Evolutionary conservation across 345 rosid species (phyloP), one percentile per base, ranked within the genome.

Genomic region (Jatropha curcas): DNA sequence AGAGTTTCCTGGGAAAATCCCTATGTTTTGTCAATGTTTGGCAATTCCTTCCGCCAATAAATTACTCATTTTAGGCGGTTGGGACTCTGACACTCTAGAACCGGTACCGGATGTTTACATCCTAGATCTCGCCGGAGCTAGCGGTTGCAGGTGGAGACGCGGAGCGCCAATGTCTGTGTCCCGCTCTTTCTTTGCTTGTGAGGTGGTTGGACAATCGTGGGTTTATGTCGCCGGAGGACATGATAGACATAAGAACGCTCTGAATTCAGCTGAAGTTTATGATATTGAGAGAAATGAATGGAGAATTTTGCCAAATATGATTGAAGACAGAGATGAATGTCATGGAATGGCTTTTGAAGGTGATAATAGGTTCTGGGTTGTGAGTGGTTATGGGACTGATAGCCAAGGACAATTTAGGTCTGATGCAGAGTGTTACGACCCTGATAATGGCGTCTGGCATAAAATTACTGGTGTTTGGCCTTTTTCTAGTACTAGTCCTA

Each of bases 191-290:
- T 86, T 83, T 62, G 88, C 87, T 0, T 85, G 90, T 28, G 86
- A 73, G 7, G 77, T 76, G 30, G 72, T 75, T n/a, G 82, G 87
- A 3, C 25, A 75, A 2, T 39, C 63, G 12, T 65, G 20, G 3
- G 82, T 88, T n/a, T 84, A 74, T 74, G 90, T 88, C 17, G 87
- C 87, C n/a, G 92, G 92, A 45, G 90, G 92, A 4, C 92, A 88
- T 51, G 92, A 86, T 68, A 78, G 76, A 27, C 87, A 82, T 81
- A 88, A 88, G 69, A 86, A 84, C 77, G 88, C 90, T 0, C 61
- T 88, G 28, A 56, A 70, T 7, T 83, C 88, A 16, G 88, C 87
- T 28, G 81, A 85, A 55, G 76, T 83, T 2, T 86, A 88, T 69
- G 84, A 88, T 45, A 83, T 81, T n/a, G 82, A 79, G 67, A 71